phyloP scores from a whole-genome alignment of 441 rosid species.

The Erodium texanum region DNA sequence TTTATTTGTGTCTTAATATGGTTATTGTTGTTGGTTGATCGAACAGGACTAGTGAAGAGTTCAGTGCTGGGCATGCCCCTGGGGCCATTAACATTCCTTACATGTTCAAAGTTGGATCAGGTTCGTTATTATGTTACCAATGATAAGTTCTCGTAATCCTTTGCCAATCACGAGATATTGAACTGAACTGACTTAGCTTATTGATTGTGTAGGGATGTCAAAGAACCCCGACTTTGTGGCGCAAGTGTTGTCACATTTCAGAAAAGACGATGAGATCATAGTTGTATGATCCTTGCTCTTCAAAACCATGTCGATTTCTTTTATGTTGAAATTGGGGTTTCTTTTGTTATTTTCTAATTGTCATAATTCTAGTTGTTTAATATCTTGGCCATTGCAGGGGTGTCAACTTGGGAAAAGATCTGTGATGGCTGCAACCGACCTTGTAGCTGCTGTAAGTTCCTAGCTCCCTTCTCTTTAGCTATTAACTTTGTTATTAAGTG shows the following conservation, averaged over 20 bases:
- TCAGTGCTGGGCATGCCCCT: conserved; percentile 63
- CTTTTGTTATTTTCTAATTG: background rate
- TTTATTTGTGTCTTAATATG: background rate
- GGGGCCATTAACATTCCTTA: conserved; percentile 79
- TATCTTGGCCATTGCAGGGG: conserved; percentile 34
- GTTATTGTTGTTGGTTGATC: background rate
- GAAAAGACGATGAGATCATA: conserved; percentile 69
- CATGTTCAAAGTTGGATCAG: conserved; percentile 79
- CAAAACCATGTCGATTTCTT: too few relatives aligned
- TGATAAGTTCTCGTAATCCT: too few relatives aligned
- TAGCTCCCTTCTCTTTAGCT: background rate
- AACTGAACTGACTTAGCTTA: too few relatives aligned
- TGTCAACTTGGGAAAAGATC: conserved; percentile 70
- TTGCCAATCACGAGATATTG: too few relatives aligned
- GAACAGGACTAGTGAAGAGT: conserved; percentile 68
- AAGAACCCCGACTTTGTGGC: conserved; percentile 56
- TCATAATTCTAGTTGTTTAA: background rate
- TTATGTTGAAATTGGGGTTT: background rate
- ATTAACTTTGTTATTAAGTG: background rate
- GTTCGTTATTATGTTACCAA: too few relatives aligned
- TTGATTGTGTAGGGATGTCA: conserved; percentile 59
- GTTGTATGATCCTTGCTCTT: conserved; percentile 35
- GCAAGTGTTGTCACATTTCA: conserved; percentile 49
- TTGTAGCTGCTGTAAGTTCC: conserved; percentile 56
- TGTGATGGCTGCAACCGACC: conserved; percentile 72